These are phyloP conservation scores for Saccharomycopsis sp. DNA, from an alignment of 805 yeast genomes.

Conservation along the genomic window DNA sequence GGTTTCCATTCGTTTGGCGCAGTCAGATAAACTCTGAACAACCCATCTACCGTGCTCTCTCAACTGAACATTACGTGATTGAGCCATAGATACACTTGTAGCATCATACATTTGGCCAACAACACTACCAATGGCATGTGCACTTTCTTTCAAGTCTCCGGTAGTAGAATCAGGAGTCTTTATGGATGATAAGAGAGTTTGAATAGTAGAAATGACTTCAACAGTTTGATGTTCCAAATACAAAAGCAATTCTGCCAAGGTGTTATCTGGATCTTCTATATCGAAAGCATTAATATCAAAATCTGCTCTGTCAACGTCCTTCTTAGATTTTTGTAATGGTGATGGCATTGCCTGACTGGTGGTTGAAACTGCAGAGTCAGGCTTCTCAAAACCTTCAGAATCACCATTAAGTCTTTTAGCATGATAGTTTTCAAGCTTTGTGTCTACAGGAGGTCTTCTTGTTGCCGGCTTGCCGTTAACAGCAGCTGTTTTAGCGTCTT, in stretches of 20 bases:
- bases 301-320: constrained; percentile 25
- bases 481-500: not conserved
- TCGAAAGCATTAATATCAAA: constrained; percentile 73
- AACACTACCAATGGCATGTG: constrained; percentile 69
- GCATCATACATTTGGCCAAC: constrained; percentile 87
- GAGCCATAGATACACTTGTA: constrained; percentile 80
- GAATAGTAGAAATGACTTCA: constrained; percentile 84
- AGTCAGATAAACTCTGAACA: constrained; percentile 77
- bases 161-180: constrained; percentile 71
- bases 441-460: not conserved
- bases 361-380: not conserved
- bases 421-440: not conserved
- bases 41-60: constrained; percentile 92
- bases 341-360: constrained; percentile 7
- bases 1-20: constrained; percentile 73
- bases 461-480: not conserved
- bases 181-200: constrained; percentile 68
- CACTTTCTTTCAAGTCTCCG: constrained; percentile 64
- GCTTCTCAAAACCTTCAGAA: not conserved
- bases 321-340: constrained; percentile 15
- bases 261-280: constrained; percentile 81
- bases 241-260: constrained; percentile 72
- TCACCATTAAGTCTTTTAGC: not conserved
- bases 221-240: constrained; percentile 93
- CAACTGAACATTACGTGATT: constrained; percentile 74